Evolutionary conservation across 2,329 filamentous ascomycete genomes (phyloP).

Genomic region (Fusarium subtropicale): DNA sequence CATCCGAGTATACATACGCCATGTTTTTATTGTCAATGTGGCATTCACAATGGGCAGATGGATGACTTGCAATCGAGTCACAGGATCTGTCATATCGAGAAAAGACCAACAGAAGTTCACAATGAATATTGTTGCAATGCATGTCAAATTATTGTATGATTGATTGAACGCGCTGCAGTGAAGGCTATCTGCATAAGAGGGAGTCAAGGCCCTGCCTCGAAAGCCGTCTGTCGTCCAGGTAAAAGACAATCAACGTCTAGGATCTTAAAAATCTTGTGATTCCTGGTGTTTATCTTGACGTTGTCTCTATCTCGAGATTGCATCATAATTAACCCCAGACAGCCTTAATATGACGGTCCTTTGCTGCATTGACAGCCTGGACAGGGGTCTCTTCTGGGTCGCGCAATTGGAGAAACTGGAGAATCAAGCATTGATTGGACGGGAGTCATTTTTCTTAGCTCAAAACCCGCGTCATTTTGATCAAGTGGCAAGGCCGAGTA

Average conservation of each 20-base stretch:
- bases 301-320: conserved; percentile 12
- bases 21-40: background rate
- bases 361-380: conserved; percentile 14
- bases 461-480: conserved; percentile 39
- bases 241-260: background rate
- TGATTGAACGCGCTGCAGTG: background rate
- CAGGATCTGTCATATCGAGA: background rate
- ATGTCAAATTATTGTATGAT: background rate
- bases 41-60: background rate
- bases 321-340: conserved; percentile 12
- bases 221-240: background rate
- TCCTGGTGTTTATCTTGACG: background rate
- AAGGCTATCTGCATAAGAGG: conserved; percentile 2
- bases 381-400: conserved; percentile 24
- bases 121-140: background rate
- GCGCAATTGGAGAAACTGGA: conserved; percentile 33
- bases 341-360: conserved; percentile 4
- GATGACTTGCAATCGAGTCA: no score
- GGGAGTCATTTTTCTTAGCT: conserved; percentile 31
- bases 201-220: background rate
- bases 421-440: conserved; percentile 24
- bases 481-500: conserved; percentile 32
- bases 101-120: background rate
- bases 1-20: background rate
- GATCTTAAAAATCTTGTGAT: background rate